These are phyloP conservation scores for Dactylellina sp. DNA, from an alignment of 2,329 filamentous ascomycete genomes.

Conservation along the genomic window DNA sequence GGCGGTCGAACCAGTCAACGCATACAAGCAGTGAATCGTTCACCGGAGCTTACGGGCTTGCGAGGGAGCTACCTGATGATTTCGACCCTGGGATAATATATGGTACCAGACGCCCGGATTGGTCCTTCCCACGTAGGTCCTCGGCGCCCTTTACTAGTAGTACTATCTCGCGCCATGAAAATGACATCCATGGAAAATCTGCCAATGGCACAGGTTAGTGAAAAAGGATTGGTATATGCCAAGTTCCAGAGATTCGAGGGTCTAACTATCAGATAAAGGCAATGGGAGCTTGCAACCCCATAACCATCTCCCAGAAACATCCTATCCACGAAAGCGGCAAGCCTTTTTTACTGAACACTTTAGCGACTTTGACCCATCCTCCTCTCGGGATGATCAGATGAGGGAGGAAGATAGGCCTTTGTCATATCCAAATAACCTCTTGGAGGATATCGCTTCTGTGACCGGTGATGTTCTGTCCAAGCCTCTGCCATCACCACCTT, in stretches of 20 bases:
- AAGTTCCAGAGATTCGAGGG: conserved; percentile 7
- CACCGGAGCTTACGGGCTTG: conserved; percentile 51
- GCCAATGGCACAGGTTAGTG: conserved; percentile 32
- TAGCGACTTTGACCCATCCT: conserved; percentile 30
- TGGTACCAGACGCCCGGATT: conserved; percentile 69
- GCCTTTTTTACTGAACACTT: conserved; percentile 54
- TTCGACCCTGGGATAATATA: conserved; percentile 74
- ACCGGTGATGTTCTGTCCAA: neutral
- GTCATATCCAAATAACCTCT: neutral
- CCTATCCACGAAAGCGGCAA: conserved; percentile 38
- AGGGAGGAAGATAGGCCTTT: neutral
- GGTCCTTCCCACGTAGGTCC: conserved; percentile 71
- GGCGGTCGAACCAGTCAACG: conserved; percentile 69
- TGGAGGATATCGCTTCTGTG: neutral
- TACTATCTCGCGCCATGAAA: conserved; percentile 28
- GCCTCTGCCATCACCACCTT: neutral
- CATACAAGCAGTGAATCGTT: conserved; percentile 25
- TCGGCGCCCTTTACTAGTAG: conserved; percentile 67
- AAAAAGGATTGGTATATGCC: neutral
- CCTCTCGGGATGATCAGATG: neutral
- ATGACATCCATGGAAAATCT: conserved; percentile 4
- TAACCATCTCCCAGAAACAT: conserved; percentile 13
- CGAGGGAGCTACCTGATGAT: conserved; percentile 65
- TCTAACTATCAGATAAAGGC: conserved; percentile 7
- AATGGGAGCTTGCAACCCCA: conserved; percentile 30